Conservation (phyloP, 345 rosid species). For the Acer negundo region DNA sequence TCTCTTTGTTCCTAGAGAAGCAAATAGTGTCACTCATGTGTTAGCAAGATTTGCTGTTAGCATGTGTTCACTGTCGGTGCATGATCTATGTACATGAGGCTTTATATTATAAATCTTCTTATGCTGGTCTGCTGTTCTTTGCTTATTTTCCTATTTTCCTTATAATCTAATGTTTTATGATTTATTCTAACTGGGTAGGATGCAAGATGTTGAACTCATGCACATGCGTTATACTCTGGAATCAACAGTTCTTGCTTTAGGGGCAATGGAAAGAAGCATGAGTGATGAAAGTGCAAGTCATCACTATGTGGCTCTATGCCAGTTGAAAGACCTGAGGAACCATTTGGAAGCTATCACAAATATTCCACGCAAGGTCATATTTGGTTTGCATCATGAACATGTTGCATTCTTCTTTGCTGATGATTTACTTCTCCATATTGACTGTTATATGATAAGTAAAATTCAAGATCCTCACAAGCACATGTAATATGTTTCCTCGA, state of each 20-base stretch:
- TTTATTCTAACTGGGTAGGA: constrained; percentile 45
- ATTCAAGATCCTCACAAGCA: background rate
- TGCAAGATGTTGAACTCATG: constrained; percentile 96
- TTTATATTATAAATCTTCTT: background rate
- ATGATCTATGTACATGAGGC: background rate
- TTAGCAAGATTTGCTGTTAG: too few species aligned
- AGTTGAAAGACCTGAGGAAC: constrained; percentile 70
- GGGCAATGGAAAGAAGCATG: constrained; percentile 58
- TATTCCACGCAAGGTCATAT: constrained; percentile 81
- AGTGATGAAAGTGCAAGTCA: constrained; percentile 51
- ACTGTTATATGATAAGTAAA: background rate
- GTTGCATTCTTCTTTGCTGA: constrained; percentile 12
- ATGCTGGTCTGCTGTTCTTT: background rate
- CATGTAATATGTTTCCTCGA: background rate
- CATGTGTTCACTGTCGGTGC: background rate
- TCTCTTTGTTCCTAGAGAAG: too few species aligned
- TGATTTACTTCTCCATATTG: constrained; percentile 15
- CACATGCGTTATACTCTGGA: constrained; percentile 95
- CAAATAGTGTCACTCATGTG: too few species aligned
- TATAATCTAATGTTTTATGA: constrained; percentile 8
- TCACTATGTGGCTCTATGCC: constrained; percentile 54
- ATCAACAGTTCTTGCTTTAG: constrained; percentile 76
- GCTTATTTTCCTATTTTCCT: background rate
- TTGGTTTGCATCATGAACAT: background rate
- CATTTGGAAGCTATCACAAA: constrained; percentile 80